Percentiles rank a stretch among this genome's conserved stretches.
phyloP scores from a whole-genome alignment of 2,329 filamentous ascomycete species.

The Botrytis porri region DNA sequence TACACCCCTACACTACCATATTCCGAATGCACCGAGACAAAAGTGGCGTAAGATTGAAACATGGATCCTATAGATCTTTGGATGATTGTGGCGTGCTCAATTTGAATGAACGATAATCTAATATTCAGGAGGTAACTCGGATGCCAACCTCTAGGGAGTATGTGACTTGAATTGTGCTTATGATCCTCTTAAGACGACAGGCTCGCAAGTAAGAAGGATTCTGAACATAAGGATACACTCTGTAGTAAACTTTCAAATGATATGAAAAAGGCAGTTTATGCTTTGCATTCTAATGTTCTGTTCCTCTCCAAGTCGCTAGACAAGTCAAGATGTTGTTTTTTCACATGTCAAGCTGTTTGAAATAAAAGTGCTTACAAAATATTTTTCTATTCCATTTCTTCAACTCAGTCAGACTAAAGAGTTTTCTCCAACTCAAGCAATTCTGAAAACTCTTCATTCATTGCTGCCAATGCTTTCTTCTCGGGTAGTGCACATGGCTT shows the following conservation, averaged over 20 bases:
- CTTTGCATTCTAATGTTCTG: not conserved
- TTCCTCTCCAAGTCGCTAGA: not conserved
- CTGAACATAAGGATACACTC: not conserved
- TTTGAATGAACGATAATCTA: not conserved
- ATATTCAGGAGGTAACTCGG: not conserved
- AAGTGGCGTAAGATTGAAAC: not conserved
- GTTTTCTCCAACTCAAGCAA: conserved; percentile 4
- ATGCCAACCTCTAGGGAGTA: not conserved
- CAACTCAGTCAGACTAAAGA: not conserved
- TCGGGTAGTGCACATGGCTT: conserved; percentile 43
- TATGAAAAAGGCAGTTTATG: not conserved
- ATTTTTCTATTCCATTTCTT: not conserved
- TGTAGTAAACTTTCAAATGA: not conserved
- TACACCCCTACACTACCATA: not conserved
- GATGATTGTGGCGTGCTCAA: not conserved
- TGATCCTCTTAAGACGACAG: not conserved
- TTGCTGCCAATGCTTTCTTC: not conserved
- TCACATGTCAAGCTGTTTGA: not conserved
- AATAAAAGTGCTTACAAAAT: not conserved
- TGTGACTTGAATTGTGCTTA: too few relatives aligned
- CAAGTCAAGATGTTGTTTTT: not conserved
- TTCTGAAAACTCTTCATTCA: conserved; percentile 10
- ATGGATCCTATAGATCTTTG: not conserved
- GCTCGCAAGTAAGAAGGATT: not conserved
- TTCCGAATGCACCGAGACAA: not conserved